Base-by-base conservation (phyloP, 139 green algal genomes). In the Chlorokybus atmophyticus region DNA sequence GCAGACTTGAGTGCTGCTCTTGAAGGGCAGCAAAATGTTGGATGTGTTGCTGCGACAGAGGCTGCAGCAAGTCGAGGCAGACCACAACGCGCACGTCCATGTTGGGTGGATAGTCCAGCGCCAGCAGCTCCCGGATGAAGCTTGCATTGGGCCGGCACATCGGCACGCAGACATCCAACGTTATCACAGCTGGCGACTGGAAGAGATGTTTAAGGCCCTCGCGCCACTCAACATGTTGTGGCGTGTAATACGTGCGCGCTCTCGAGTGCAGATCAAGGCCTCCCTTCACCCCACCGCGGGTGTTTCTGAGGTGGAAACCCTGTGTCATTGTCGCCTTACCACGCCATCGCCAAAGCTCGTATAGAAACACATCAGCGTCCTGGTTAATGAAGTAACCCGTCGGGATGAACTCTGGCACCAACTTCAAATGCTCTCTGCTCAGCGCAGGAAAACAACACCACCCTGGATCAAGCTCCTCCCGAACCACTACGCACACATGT, bases 311-410 rank as follows among this genome's bases (percentile, higher is more conserved):
- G 10, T 44, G 35, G 35, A 44, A 10, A 10, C 10, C 14, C 10
- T 10, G 35, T 10, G 35, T 44, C 10, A 44, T 44, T 10, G 10
- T 21, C 35, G 35, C 35, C 14, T 44, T 10, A 10, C 35, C 35
- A 21, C 10, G 14, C 14, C 35, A 14, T 10, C 35, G 35, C 10
- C 14, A 52, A 10, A 52, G 44, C 44, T 17, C 44, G 10, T 8
- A 52, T 17, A 52, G 10, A 52, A 52, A 52, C 10, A 21, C n/a
- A 21, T 52, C 44, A 7, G 10, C 44, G 10, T 52, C 44, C 10
- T 52, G 44, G 44, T 52, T 52, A 21, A 29, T 17, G 44, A 52
- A 52, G 44, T 10, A 10, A n/a, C n/a, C n/a, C n/a, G 10, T 21
- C 10, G 44, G 44, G 44, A 52, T n/a, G 10, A 52, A 44, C 14